Evolutionary conservation across 2,329 filamentous ascomycete species (phyloP).

Genomic region (Fusarium musae): DNA sequence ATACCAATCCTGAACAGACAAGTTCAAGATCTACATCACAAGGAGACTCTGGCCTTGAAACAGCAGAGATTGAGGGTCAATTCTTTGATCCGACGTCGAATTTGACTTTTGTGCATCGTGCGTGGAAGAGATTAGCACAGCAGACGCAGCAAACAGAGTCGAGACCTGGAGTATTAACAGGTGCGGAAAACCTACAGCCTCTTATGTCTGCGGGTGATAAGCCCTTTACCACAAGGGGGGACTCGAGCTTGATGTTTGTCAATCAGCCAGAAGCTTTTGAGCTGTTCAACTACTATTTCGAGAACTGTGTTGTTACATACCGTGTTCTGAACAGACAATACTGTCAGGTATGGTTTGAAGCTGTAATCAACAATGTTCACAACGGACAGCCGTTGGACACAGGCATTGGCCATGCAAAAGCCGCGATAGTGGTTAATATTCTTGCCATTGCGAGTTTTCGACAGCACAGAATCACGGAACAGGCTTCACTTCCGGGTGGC

Average conservation of each 20-base stretch:
- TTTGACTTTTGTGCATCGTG: slow-evolving; percentile 63
- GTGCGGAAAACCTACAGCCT: slow-evolving; percentile 51
- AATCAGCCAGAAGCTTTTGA: slow-evolving; percentile 49
- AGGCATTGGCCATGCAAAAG: slow-evolving; percentile 55
- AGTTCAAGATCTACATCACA: slow-evolving; percentile 18
- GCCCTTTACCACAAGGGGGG: slow-evolving; percentile 53
- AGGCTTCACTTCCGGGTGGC: background rate
- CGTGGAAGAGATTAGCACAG: slow-evolving; percentile 61
- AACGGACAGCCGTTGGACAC: slow-evolving; percentile 51
- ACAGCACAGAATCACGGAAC: slow-evolving; percentile 32
- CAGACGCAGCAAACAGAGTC: slow-evolving; percentile 48
- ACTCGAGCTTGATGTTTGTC: slow-evolving; percentile 50
- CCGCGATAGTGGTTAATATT: slow-evolving; percentile 59
- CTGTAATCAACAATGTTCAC: slow-evolving; percentile 53
- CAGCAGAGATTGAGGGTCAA: slow-evolving; percentile 63
- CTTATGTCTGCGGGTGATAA: slow-evolving; percentile 60
- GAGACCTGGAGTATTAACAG: slow-evolving; percentile 26
- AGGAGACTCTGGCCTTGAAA: slow-evolving; percentile 57
- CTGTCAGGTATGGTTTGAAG: slow-evolving; percentile 59
- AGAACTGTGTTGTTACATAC: slow-evolving; percentile 69
- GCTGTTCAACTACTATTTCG: slow-evolving; percentile 66
- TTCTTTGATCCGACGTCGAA: slow-evolving; percentile 64
- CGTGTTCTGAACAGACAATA: slow-evolving; percentile 66
- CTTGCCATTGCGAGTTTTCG: slow-evolving; percentile 56
- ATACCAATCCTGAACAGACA: background rate